Percentiles rank a stretch among this genome's conserved stretches.
Evolutionary conservation across 441 rosid genomes (phyloP).

Genomic region (Isatis lusitanica): DNA sequence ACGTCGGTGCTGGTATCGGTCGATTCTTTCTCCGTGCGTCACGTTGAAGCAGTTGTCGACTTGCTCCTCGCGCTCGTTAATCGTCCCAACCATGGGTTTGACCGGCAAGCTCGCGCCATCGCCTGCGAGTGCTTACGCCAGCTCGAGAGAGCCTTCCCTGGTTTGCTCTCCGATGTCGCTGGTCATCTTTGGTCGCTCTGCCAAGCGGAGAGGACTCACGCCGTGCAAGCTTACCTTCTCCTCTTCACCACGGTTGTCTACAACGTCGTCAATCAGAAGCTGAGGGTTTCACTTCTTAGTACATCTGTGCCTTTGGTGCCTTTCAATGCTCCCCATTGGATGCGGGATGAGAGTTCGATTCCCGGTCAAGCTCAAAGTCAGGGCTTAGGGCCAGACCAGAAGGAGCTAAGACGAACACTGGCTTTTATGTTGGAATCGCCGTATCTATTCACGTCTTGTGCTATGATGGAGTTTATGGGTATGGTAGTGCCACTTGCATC

Average conservation of each 20-base stretch:
- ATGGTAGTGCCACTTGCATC: slow-evolving; percentile 77
- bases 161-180: slow-evolving; percentile 69
- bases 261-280: slow-evolving; percentile 55
- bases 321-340: slow-evolving; percentile 63
- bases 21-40: slow-evolving; percentile 44
- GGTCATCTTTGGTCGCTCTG: slow-evolving; percentile 88
- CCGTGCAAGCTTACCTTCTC: slow-evolving; percentile 74
- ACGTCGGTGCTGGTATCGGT: slow-evolving; percentile 65
- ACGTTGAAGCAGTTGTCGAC: slow-evolving; percentile 63
- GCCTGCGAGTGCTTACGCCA: slow-evolving; percentile 91
- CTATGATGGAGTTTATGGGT: slow-evolving; percentile 77
- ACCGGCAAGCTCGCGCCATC: slow-evolving; percentile 75
- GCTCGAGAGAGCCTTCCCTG: slow-evolving; percentile 70
- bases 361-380: slow-evolving; percentile 41
- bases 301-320: slow-evolving; percentile 79
- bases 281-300: slow-evolving; percentile 63
- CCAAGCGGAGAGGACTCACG: slow-evolving; percentile 88
- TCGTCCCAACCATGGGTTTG: slow-evolving; percentile 84
- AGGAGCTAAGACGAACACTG: slow-evolving; percentile 84
- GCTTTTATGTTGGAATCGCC: slow-evolving; percentile 85
- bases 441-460: slow-evolving; percentile 76
- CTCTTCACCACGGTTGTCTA: slow-evolving; percentile 60
- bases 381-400: slow-evolving; percentile 58
- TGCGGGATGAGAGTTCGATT: slow-evolving; percentile 32
- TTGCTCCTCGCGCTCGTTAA: slow-evolving; percentile 65